These are phyloP conservation scores for Fusarium torulosum DNA, from an alignment of 2,329 filamentous ascomycete genomes.

Conservation along the genomic window DNA sequence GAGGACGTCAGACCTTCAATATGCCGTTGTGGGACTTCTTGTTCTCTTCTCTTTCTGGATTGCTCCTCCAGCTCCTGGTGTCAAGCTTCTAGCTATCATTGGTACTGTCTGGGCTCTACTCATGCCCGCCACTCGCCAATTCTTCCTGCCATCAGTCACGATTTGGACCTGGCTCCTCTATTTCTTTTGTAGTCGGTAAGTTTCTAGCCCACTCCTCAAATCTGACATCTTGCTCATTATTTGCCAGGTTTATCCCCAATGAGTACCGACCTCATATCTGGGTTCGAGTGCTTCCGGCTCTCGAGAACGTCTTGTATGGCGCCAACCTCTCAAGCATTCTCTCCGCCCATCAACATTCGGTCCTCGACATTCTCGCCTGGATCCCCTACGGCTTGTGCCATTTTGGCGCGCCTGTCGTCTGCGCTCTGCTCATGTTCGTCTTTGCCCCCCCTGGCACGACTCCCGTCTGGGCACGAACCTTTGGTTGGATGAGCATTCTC, in stretches of 20 bases:
- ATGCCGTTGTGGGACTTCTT: slow-evolving; percentile 78
- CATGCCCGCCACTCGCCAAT: slow-evolving; percentile 88
- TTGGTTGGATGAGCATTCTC: slow-evolving; percentile 91
- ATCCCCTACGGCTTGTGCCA: slow-evolving; percentile 92
- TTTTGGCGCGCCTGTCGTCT: slow-evolving; percentile 86
- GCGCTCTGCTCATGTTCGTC: slow-evolving; percentile 83
- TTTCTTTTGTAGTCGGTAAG: slow-evolving; percentile 94
- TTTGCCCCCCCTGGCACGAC: slow-evolving; percentile 88
- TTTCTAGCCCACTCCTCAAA: not conserved
- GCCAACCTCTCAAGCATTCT: slow-evolving; percentile 96
- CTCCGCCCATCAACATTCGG: slow-evolving; percentile 85
- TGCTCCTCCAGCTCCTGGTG: slow-evolving; percentile 81
- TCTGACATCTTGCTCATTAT: not conserved
- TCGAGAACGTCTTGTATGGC: slow-evolving; percentile 97
- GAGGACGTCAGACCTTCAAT: slow-evolving; percentile 87
- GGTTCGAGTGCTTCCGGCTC: slow-evolving; percentile 92
- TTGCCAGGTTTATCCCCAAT: slow-evolving; percentile 79
- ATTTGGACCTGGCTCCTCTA: slow-evolving; percentile 90
- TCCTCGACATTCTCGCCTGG: slow-evolving; percentile 91
- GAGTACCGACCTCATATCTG: slow-evolving; percentile 93
- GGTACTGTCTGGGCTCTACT: slow-evolving; percentile 77
- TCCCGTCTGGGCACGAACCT: slow-evolving; percentile 85
- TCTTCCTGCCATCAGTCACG: slow-evolving; percentile 87
- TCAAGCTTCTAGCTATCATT: slow-evolving; percentile 80
- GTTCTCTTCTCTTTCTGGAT: slow-evolving; percentile 87